Evolutionary conservation across 179 eudicot genomes (phyloP).

Genomic region (Beta corolliflora): DNA sequence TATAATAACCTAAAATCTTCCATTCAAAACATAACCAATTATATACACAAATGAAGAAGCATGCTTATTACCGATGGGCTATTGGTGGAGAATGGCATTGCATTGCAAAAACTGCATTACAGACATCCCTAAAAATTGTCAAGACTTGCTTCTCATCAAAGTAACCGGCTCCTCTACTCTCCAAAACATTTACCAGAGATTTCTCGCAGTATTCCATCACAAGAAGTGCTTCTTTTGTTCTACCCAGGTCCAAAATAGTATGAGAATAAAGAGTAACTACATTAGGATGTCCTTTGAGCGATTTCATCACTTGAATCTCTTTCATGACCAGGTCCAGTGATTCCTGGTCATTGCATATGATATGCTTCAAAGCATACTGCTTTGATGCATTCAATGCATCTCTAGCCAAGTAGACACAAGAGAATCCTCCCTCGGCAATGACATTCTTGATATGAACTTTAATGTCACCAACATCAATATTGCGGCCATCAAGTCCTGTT

Average conservation of each 20-base stretch:
- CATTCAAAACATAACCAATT: background rate
- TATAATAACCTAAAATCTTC: background rate
- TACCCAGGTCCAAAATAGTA: constrained; percentile 83
- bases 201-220: constrained; percentile 95
- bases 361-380: constrained; percentile 95
- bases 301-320: constrained; percentile 88
- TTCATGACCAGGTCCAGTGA: constrained; percentile 79
- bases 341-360: constrained; percentile 93
- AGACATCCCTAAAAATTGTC: constrained; percentile 79
- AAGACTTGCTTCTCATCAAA: constrained; percentile 88
- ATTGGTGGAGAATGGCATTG: constrained; percentile 94
- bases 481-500: constrained; percentile 93
- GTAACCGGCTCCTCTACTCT: constrained; percentile 84
- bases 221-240: constrained; percentile 91
- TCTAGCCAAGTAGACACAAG: constrained; percentile 87
- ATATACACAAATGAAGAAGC: background rate
- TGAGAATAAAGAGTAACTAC: constrained; percentile 67
- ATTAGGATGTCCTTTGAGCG: constrained; percentile 92
- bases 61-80: constrained; percentile 79
- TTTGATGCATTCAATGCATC: constrained; percentile 79
- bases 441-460: constrained; percentile 76
- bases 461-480: constrained; percentile 79
- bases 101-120: constrained; percentile 97
- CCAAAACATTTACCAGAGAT: constrained; percentile 84
- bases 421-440: constrained; percentile 99